phyloP scores from a whole-genome alignment of 768 basidiomycete genomes.

The Psilocybe tampanensis region DNA sequence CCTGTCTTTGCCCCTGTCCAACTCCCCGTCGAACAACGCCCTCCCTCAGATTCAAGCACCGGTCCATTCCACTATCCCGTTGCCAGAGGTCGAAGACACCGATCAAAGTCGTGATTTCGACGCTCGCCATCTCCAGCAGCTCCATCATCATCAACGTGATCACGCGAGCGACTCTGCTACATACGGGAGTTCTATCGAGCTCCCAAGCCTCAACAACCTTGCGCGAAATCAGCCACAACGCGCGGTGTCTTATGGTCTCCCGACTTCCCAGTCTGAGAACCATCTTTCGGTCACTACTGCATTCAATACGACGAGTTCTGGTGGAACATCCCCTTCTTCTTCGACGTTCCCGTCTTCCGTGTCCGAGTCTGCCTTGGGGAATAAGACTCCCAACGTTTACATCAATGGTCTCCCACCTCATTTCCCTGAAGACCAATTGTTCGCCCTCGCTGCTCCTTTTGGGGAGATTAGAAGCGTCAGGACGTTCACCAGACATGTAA shows the following conservation, averaged over 20 bases:
- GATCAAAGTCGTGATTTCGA: constrained; percentile 14
- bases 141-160: constrained; percentile 15
- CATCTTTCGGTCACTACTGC: constrained; percentile 11
- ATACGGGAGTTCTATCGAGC: constrained; percentile 14
- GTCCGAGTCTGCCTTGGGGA: constrained; percentile 15
- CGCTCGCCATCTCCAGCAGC: constrained; percentile 13
- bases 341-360: constrained; percentile 17
- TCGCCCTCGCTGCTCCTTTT: constrained; percentile 70
- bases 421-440: constrained; percentile 79
- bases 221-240: constrained; percentile 11
- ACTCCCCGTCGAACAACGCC: constrained; percentile 8
- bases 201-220: constrained; percentile 13
- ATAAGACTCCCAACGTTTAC: constrained; percentile 79
- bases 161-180: constrained; percentile 1
- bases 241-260: constrained; percentile 7
- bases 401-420: constrained; percentile 87
- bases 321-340: neutral
- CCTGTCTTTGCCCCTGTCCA: constrained; percentile 11
- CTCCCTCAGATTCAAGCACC: constrained; percentile 23
- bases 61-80: constrained; percentile 33
- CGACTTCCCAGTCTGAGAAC: constrained; percentile 15
- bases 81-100: constrained; percentile 29
- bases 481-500: constrained; percentile 83
- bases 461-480: constrained; percentile 77
- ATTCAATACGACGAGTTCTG: constrained; percentile 8